phyloP scores from a whole-genome alignment of 2,329 filamentous ascomycete species.

The Exophiala mesophila region DNA sequence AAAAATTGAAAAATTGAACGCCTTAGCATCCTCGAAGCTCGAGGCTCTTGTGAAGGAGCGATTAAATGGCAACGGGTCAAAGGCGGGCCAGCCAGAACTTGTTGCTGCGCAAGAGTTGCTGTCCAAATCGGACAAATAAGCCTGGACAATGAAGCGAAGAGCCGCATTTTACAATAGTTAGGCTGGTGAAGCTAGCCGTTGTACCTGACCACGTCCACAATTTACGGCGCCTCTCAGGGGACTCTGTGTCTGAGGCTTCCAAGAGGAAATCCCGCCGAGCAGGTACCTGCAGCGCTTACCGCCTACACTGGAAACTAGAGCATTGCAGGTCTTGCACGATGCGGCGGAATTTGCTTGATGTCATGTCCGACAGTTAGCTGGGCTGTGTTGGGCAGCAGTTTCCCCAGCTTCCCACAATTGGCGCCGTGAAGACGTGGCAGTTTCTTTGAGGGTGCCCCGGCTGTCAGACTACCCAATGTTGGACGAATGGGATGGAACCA shows the following conservation, averaged over 20 bases:
- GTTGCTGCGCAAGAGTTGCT: constrained; percentile 40
- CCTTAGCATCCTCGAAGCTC: constrained; percentile 35
- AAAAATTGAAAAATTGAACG: constrained; percentile 31
- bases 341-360: constrained; percentile 3
- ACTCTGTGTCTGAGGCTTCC: neutral
- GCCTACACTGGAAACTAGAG: neutral
- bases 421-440: constrained; percentile 20
- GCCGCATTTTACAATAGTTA: no score
- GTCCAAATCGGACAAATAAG: constrained; percentile 27
- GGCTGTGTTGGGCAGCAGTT: constrained; percentile 20
- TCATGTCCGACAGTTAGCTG: neutral
- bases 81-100: constrained; percentile 36
- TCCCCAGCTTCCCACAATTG: neutral
- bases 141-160: no score
- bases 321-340: constrained; percentile 11
- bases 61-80: constrained; percentile 30
- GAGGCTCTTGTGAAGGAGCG: constrained; percentile 35
- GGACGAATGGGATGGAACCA: constrained; percentile 12
- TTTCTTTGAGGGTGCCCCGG: constrained; percentile 22
- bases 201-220: no score
- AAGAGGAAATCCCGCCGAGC: neutral
- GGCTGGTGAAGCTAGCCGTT: no score
- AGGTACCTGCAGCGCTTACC: constrained; percentile 16
- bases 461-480: constrained; percentile 15
- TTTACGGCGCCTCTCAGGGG: no score